These are phyloP conservation scores for Begonia fuchsioides DNA, from an alignment of 306 rosid genomes.

Conservation along the genomic window DNA sequence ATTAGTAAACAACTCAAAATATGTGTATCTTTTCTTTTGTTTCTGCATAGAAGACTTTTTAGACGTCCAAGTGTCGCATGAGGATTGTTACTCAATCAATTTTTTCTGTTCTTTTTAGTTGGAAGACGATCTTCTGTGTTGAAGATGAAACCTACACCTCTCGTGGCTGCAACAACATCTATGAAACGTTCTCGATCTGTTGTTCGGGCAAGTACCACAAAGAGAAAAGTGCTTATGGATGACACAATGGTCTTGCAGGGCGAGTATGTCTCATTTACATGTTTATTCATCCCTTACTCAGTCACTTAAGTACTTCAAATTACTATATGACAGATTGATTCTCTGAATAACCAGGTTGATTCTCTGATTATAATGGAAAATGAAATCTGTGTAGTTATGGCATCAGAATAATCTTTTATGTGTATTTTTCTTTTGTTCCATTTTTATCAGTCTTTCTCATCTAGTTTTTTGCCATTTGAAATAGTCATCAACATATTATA, in stretches of 20 bases:
- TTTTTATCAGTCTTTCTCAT: no score
- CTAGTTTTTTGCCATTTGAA: no score
- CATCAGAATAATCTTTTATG: no score
- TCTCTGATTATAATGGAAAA: no score
- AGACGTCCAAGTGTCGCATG: constrained; percentile 3
- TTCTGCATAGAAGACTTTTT: neutral
- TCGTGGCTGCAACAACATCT: constrained; percentile 37
- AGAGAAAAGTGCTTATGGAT: constrained; percentile 94
- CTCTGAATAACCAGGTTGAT: no score
- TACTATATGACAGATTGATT: no score
- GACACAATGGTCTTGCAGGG: constrained; percentile 96
- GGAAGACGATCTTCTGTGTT: constrained; percentile 86
- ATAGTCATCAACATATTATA: no score
- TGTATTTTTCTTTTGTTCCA: no score
- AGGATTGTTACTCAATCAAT: constrained; percentile 12
- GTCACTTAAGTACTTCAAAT: neutral
- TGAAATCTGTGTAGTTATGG: no score
- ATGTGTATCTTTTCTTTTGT: neutral
- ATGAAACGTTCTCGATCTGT: constrained; percentile 45
- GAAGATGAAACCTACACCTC: constrained; percentile 74
- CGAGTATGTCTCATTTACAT: constrained; percentile 61
- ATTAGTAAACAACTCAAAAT: no score
- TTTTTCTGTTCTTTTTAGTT: constrained; percentile 40
- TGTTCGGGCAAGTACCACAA: constrained; percentile 39
- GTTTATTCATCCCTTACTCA: constrained; percentile 8